Evolutionary conservation across 2,329 filamentous ascomycete genomes (phyloP).

Genomic region (Verticillium tricorpus): DNA sequence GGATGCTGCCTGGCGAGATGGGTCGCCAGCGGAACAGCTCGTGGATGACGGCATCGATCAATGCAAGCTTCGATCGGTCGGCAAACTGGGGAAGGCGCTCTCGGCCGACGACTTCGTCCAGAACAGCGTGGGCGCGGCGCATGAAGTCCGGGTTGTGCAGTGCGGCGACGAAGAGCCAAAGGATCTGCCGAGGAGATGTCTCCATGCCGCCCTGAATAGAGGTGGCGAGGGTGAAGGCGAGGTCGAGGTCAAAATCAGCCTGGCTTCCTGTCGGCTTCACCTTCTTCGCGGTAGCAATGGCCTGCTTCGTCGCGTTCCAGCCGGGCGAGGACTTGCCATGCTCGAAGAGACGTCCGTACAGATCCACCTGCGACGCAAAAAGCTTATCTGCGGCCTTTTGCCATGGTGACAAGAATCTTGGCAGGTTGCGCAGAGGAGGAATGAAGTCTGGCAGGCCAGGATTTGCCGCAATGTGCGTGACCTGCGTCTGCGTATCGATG

Average conservation of each 20-base stretch:
- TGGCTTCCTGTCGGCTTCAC: conserved; percentile 3
- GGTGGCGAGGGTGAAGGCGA: conserved; percentile 27
- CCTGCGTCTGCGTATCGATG: conserved; percentile 19
- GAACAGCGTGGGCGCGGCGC: conserved; percentile 28
- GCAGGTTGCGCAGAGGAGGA: conserved; percentile 35
- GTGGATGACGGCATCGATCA: conserved; percentile 35
- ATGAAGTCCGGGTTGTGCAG: conserved; percentile 15
- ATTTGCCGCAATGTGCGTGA: conserved; percentile 13
- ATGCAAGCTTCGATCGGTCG: conserved; percentile 33
- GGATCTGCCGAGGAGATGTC: conserved; percentile 21
- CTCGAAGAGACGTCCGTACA: conserved; percentile 21
- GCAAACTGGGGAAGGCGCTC: conserved; percentile 31
- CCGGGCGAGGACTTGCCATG: conserved; percentile 14
- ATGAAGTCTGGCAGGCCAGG: conserved; percentile 35
- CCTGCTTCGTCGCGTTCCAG: conserved; percentile 27
- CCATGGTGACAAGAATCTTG: conserved; percentile 28
- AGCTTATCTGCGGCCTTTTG: conserved; percentile 24
- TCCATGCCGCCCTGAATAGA: conserved; percentile 26
- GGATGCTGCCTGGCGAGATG: conserved; percentile 28
- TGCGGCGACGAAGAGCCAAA: conserved; percentile 24
- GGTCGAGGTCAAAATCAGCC: conserved; percentile 21
- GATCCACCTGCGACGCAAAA: conserved; percentile 21
- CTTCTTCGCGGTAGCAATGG: conserved; percentile 8
- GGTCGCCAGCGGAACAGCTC: conserved; percentile 43
- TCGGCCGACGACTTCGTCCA: conserved; percentile 35